phyloP scores from a whole-genome alignment of 2,329 filamentous ascomycete species.

The Fusarium tricinctum region DNA sequence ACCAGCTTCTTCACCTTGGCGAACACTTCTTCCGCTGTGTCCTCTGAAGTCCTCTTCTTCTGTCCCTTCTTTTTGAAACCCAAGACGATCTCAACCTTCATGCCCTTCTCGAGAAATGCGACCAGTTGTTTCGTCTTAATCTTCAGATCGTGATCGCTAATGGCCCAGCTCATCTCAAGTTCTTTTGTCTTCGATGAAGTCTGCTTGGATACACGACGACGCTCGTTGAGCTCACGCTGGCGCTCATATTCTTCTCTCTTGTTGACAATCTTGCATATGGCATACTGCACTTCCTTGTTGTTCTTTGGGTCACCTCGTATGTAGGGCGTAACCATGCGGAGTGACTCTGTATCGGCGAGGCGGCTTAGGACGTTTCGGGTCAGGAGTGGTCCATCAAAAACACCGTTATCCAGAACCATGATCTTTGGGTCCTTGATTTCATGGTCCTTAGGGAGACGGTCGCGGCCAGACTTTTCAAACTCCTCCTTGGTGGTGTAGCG shows the following conservation, averaged over 20 bases:
- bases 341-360: slow-evolving; percentile 55
- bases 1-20: slow-evolving; percentile 54
- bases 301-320: slow-evolving; percentile 50
- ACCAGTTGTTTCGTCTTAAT: slow-evolving; percentile 77
- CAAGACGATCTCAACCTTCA: slow-evolving; percentile 80
- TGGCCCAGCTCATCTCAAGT: slow-evolving; percentile 92
- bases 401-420: slow-evolving; percentile 59
- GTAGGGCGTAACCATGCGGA: slow-evolving; percentile 60
- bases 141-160: slow-evolving; percentile 80
- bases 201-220: slow-evolving; percentile 59
- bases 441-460: slow-evolving; percentile 59
- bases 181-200: slow-evolving; percentile 72
- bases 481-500: slow-evolving; percentile 55
- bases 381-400: slow-evolving; percentile 56
- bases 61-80: slow-evolving; percentile 72
- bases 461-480: slow-evolving; percentile 54
- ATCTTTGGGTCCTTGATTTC: slow-evolving; percentile 60
- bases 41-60: slow-evolving; percentile 68
- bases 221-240: slow-evolving; percentile 60
- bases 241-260: slow-evolving; percentile 65
- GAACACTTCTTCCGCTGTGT: slow-evolving; percentile 73
- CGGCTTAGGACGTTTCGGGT: slow-evolving; percentile 59
- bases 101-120: slow-evolving; percentile 80
- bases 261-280: slow-evolving; percentile 80
- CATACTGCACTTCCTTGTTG: slow-evolving; percentile 52